Conservation (phyloP, 2,329 filamentous ascomycete genomes). For the Xylariaceae sp. region DNA sequence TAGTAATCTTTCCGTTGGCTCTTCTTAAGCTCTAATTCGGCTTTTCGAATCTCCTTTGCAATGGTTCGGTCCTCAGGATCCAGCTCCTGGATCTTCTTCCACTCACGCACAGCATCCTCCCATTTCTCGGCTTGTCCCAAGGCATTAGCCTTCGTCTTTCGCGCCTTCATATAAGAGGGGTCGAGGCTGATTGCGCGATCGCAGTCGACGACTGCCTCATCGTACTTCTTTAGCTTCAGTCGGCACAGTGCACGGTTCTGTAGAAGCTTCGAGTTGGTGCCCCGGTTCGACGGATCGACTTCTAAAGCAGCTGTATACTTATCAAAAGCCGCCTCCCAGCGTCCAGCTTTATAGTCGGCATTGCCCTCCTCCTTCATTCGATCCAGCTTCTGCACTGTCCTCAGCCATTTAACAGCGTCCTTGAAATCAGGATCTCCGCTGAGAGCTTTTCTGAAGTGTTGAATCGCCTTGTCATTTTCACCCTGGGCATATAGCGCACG, state of each 20-base stretch:
- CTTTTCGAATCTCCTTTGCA: constrained; percentile 83
- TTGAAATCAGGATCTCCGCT: constrained; percentile 91
- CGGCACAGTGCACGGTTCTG: constrained; percentile 91
- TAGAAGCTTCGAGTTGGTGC: constrained; percentile 91
- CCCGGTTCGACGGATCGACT: constrained; percentile 86
- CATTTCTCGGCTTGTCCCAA: constrained; percentile 84
- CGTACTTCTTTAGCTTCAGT: constrained; percentile 83
- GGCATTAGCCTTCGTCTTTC: constrained; percentile 92
- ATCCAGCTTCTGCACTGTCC: constrained; percentile 89
- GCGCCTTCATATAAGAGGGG: constrained; percentile 84
- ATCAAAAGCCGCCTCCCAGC: constrained; percentile 80
- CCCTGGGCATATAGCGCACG: constrained; percentile 88
- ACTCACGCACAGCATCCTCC: constrained; percentile 89
- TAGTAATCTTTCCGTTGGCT: constrained; percentile 97
- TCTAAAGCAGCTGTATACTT: constrained; percentile 84
- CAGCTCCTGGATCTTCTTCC: constrained; percentile 83
- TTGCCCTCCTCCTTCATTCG: constrained; percentile 96
- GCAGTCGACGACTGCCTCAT: constrained; percentile 83
- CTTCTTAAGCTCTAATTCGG: constrained; percentile 97
- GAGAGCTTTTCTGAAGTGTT: constrained; percentile 89
- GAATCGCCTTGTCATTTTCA: constrained; percentile 92
- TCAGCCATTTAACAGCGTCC: constrained; percentile 85
- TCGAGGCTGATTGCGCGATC: constrained; percentile 84
- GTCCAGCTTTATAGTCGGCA: constrained; percentile 82
- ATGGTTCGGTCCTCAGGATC: constrained; percentile 84